phyloP scores from a whole-genome alignment of 2,329 filamentous ascomycete genomes.

The Teratosphaeriaceae sp. region DNA sequence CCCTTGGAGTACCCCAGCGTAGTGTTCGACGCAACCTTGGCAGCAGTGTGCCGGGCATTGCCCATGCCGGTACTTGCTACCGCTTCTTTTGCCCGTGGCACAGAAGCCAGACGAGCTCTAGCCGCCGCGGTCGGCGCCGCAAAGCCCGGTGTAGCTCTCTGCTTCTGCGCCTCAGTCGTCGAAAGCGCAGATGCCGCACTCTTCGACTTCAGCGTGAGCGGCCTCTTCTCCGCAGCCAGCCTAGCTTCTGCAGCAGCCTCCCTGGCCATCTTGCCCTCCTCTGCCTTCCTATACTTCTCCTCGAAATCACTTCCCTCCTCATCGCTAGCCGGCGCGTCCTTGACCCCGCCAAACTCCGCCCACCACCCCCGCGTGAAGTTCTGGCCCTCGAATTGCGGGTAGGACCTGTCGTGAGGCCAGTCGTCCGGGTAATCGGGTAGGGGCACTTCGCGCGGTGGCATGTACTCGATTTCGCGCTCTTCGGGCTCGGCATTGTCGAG shows the following conservation, averaged over 20 bases:
- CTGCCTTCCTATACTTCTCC: conserved; percentile 37
- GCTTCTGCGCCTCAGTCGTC: conserved; percentile 27
- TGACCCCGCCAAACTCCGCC: conserved; percentile 42
- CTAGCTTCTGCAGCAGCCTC: conserved; percentile 14
- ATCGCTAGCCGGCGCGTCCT: conserved; percentile 57
- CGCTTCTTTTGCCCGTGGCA: conserved; percentile 19
- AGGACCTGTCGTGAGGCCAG: conserved; percentile 20
- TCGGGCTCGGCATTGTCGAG: conserved; percentile 40
- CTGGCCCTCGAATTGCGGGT: conserved; percentile 40
- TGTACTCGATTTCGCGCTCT: conserved; percentile 81
- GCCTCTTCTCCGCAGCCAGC: conserved; percentile 14
- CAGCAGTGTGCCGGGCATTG: conserved; percentile 51
- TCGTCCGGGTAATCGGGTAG: conserved; percentile 28
- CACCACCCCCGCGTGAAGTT: conserved; percentile 49
- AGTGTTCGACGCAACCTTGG: conserved; percentile 64
- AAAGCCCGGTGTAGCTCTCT: conserved; percentile 29
- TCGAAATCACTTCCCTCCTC: conserved; percentile 61
- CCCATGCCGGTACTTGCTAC: conserved; percentile 31
- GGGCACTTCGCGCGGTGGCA: conserved; percentile 62
- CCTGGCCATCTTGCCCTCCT: conserved; percentile 15
- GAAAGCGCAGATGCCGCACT: conserved; percentile 40
- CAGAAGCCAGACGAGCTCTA: conserved; percentile 33
- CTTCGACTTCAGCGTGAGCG: conserved; percentile 51
- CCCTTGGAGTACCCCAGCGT: conserved; percentile 84
- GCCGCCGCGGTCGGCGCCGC: conserved; percentile 33